Conservation (phyloP, 1,284 basidiomycete genomes). For the Moniliella sp. region DNA sequence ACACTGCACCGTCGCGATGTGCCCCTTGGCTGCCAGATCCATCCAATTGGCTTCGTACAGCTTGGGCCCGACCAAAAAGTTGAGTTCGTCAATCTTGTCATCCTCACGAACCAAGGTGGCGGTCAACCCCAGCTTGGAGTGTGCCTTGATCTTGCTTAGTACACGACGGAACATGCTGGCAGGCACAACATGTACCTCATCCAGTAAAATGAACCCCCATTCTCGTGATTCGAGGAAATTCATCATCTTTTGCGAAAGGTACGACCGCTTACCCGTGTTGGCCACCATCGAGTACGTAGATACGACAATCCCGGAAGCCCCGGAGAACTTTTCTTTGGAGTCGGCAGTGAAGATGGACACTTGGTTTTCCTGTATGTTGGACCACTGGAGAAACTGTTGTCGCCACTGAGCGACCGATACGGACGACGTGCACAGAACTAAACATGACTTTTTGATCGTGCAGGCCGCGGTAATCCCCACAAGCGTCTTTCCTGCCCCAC, state of each 20-base stretch:
- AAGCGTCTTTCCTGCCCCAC: conserved; percentile 92
- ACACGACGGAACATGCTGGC: conserved; percentile 34
- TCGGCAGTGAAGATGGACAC: conserved; percentile 32
- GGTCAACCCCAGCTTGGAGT: conserved; percentile 29
- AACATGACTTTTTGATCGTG: conserved; percentile 93
- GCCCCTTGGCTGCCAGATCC: conserved; percentile 95
- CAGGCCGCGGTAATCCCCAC: conserved; percentile 97
- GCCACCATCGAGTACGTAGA: conserved; percentile 34
- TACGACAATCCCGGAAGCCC: conserved; percentile 29
- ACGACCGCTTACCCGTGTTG: conserved; percentile 31
- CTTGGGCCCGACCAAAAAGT: conserved; percentile 97
- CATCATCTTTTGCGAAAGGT: conserved; percentile 35
- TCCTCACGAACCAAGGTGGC: conserved; percentile 90
- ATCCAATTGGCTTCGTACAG: conserved; percentile 99
- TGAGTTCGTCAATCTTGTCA: conserved; percentile 93
- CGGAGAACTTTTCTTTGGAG: conserved; percentile 31
- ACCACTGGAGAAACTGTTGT: conserved; percentile 32
- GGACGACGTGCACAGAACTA: conserved; percentile 58
- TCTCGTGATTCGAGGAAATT: conserved; percentile 31
- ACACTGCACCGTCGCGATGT: conserved; percentile 94
- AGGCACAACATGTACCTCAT: conserved; percentile 33
- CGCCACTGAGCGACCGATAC: conserved; percentile 33
- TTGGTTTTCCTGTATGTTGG: conserved; percentile 32
- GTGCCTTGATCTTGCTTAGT: conserved; percentile 32
- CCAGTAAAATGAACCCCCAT: conserved; percentile 32